Evolutionary conservation across 495 filamentous ascomycete genomes (phyloP).

Genomic region (Tuber aestivum): DNA sequence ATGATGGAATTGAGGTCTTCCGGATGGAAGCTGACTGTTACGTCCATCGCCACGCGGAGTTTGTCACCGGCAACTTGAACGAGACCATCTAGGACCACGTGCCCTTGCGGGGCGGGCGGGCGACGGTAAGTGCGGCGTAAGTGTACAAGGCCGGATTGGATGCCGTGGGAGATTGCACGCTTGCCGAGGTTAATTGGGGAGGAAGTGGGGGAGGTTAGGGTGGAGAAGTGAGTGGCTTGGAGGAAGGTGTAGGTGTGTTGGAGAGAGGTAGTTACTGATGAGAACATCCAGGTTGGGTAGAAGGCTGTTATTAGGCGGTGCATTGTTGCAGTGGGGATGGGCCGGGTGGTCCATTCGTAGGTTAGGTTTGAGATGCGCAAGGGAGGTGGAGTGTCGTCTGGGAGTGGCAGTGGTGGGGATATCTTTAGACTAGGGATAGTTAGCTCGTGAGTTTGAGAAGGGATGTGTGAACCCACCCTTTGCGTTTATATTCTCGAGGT

Average conservation of each 20-base stretch:
- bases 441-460: neutral
- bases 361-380: constrained; percentile 24
- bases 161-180: neutral
- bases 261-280: constrained; percentile 29
- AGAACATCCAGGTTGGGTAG: constrained; percentile 31
- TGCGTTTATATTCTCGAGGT: constrained; percentile 32
- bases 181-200: constrained; percentile 2
- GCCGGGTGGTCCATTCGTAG: constrained; percentile 32
- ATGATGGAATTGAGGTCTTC: constrained; percentile 24
- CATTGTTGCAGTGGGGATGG: constrained; percentile 23
- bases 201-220: neutral
- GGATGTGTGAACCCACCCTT: constrained; percentile 21
- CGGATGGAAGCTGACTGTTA: constrained; percentile 36
- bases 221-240: neutral
- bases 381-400: constrained; percentile 16
- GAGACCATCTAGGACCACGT: constrained; percentile 36
- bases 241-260: constrained; percentile 21
- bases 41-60: constrained; percentile 33
- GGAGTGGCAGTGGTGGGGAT: neutral
- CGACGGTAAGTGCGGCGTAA: constrained; percentile 17
- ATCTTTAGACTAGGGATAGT: neutral
- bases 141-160: neutral
- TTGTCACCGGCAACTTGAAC: constrained; percentile 35
- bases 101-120: constrained; percentile 34
- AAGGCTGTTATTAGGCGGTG: constrained; percentile 29